phyloP scores from a whole-genome alignment of 805 yeast species.

The Debaryomyces tyrocola region DNA sequence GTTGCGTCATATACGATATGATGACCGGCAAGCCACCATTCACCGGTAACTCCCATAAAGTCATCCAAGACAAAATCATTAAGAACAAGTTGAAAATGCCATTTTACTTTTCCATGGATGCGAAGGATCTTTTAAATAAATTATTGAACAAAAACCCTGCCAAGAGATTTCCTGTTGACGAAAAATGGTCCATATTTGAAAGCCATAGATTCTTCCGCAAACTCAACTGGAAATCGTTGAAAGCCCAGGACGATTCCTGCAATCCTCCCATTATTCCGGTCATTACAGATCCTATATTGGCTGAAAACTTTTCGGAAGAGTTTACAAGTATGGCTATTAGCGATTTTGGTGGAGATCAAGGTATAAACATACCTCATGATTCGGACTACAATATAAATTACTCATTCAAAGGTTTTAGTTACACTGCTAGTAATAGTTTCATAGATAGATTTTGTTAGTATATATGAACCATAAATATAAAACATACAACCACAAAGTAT shows the following conservation, averaged over 20 bases:
- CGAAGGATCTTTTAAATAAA: slow-evolving; percentile 69
- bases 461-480: background rate
- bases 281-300: slow-evolving; percentile 75
- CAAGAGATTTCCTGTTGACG: slow-evolving; percentile 56
- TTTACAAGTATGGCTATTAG: slow-evolving; percentile 69
- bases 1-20: slow-evolving; percentile 78
- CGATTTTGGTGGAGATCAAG: slow-evolving; percentile 13
- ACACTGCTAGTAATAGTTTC: slow-evolving; percentile 32
- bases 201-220: slow-evolving; percentile 76
- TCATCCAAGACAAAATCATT: slow-evolving; percentile 71
- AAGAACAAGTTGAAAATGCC: slow-evolving; percentile 70
- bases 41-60: slow-evolving; percentile 77
- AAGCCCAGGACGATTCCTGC: slow-evolving; percentile 44
- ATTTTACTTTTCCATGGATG: slow-evolving; percentile 73
- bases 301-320: slow-evolving; percentile 81
- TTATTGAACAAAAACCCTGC: slow-evolving; percentile 67
- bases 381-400: background rate
- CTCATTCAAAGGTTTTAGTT: slow-evolving; percentile 30
- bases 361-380: slow-evolving; percentile 5
- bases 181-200: slow-evolving; percentile 53
- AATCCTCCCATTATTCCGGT: slow-evolving; percentile 82
- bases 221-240: slow-evolving; percentile 65
- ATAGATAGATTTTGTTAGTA: slow-evolving; percentile 17
- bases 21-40: slow-evolving; percentile 87
- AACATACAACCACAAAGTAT: background rate